Evolutionary conservation across 257 asterid species (phyloP).

Genomic region (Nicotiana undulata): DNA sequence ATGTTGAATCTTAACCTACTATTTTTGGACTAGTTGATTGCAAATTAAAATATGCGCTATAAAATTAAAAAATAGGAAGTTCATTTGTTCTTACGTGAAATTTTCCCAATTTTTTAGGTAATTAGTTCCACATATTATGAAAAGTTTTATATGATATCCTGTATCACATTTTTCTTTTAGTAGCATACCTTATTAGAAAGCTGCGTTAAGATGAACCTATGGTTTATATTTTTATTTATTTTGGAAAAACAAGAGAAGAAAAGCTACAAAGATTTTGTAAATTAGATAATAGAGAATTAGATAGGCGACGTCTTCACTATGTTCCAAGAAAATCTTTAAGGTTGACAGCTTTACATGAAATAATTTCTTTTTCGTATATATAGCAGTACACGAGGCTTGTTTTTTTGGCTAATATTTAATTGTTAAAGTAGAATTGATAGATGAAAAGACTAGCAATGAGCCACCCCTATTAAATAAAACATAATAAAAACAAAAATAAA

Average conservation of each 20-base stretch:
- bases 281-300: background rate
- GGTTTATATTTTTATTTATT: background rate
- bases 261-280: background rate
- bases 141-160: background rate
- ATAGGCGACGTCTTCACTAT: background rate
- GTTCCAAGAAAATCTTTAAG: background rate
- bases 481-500: constrained; percentile 31
- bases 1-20: too few relatives aligned
- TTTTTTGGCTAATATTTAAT: constrained; percentile 1
- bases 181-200: background rate
- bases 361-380: background rate
- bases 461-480: background rate
- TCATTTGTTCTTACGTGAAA: too few relatives aligned
- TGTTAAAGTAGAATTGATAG: constrained; percentile 16
- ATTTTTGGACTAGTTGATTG: too few relatives aligned
- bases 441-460: constrained; percentile 18
- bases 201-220: background rate
- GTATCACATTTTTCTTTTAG: background rate
- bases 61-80: too few relatives aligned
- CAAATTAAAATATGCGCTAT: too few relatives aligned
- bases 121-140: too few relatives aligned
- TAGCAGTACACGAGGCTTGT: constrained; percentile 17
- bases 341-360: background rate
- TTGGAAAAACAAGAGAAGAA: background rate
- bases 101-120: too few relatives aligned